Percentiles rank a stretch among this genome's conserved stretches.
These are phyloP conservation scores for Sporothrix inflata DNA, from an alignment of 2,329 filamentous ascomycete species.

Conservation along the genomic window DNA sequence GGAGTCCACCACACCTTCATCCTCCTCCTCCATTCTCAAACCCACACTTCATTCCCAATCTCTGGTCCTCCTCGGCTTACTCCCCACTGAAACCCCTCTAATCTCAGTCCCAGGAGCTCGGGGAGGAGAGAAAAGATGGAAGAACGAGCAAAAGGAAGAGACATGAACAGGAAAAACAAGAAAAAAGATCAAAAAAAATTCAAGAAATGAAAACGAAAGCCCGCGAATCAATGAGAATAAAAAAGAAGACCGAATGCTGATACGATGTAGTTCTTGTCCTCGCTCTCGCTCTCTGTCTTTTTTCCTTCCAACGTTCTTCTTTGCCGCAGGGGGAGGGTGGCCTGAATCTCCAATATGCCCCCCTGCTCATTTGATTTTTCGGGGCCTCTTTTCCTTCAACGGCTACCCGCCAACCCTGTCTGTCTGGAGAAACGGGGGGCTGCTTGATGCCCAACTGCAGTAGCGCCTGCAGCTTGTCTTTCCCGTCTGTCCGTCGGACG, in stretches of 20 bases:
- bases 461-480: neutral
- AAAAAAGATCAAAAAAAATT: neutral
- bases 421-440: constrained; percentile 23
- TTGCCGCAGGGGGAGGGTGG: neutral
- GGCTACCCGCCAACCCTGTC: constrained; percentile 27
- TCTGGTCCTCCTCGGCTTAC: neutral
- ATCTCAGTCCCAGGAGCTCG: constrained; percentile 22
- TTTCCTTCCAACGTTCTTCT: neutral
- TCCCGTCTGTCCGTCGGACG: neutral
- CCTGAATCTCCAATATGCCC: neutral
- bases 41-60: constrained; percentile 18
- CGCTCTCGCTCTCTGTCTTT: neutral
- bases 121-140: neutral
- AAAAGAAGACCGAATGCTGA: neutral
- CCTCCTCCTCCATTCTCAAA: constrained; percentile 13
- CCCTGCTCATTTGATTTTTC: constrained; percentile 12
- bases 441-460: neutral
- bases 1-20: neutral
- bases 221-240: neutral
- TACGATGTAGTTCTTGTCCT: neutral
- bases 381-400: constrained; percentile 18
- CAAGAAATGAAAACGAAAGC: neutral
- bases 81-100: constrained; percentile 26
- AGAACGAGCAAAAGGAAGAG: neutral
- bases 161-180: neutral